phyloP scores from a whole-genome alignment of 495 filamentous ascomycete genomes.

The Penicillium manginii region DNA sequence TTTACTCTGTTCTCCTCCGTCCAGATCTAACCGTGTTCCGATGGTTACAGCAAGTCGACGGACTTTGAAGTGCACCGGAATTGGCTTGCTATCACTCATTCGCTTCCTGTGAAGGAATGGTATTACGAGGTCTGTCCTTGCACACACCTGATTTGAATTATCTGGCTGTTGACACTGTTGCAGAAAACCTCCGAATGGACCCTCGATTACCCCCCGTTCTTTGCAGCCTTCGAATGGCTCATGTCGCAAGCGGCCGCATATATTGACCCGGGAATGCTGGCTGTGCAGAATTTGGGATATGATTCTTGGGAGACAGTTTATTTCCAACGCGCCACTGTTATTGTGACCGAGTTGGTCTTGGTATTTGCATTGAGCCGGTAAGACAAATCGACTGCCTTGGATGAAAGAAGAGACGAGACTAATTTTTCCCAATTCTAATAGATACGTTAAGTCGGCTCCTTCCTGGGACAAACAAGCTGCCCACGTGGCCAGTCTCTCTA shows the following conservation, averaged over 20 bases:
- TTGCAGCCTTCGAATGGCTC: slow-evolving; percentile 94
- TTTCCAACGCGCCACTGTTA: slow-evolving; percentile 88
- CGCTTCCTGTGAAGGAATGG: slow-evolving; percentile 85
- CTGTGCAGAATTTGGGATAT: slow-evolving; percentile 78
- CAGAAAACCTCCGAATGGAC: slow-evolving; percentile 97
- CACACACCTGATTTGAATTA: neutral
- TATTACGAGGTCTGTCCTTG: slow-evolving; percentile 73
- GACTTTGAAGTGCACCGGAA: slow-evolving; percentile 99
- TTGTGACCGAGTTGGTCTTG: slow-evolving; percentile 82
- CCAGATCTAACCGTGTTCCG: slow-evolving; percentile 2
- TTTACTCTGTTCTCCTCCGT: neutral
- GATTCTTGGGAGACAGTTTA: slow-evolving; percentile 91
- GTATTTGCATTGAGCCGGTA: slow-evolving; percentile 83
- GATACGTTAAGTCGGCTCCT: slow-evolving; percentile 72
- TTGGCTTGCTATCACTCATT: slow-evolving; percentile 94
- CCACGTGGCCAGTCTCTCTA: slow-evolving; percentile 84
- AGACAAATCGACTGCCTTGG: slow-evolving; percentile 1
- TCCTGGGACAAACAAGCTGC: slow-evolving; percentile 70
- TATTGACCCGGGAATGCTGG: slow-evolving; percentile 80
- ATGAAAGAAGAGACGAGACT: neutral
- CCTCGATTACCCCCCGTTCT: slow-evolving; percentile 97
- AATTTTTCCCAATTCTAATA: slow-evolving; percentile 28
- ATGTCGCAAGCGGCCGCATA: slow-evolving; percentile 80
- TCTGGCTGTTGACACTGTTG: neutral
- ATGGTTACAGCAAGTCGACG: slow-evolving; percentile 81